Percentiles rank a stretch among this genome's conserved stretches.
Conservation (phyloP, 1,284 basidiomycete genomes). For the Malassezia equina region DNA sequence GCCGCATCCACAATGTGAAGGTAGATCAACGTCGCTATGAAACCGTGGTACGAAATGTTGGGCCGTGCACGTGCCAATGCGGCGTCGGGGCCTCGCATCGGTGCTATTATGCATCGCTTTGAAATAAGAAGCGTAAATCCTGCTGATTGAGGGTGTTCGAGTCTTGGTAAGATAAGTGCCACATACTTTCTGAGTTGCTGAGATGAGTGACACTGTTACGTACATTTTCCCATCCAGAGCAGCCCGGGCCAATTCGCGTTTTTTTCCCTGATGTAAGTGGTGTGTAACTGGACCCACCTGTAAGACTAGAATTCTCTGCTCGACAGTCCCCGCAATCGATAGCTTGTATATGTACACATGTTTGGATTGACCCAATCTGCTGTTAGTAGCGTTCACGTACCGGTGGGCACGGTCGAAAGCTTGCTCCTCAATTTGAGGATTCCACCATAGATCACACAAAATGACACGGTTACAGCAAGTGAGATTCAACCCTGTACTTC, state of each 20-base stretch:
- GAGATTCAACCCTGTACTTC: constrained; percentile 84
- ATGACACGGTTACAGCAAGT: constrained; percentile 91
- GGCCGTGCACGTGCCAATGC: background rate
- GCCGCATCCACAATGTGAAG: background rate
- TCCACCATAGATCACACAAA: constrained; percentile 86
- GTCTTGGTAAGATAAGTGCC: background rate
- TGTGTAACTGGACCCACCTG: constrained; percentile 17
- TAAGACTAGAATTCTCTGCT: constrained; percentile 71
- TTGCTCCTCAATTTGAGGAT: constrained; percentile 57
- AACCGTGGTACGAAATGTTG: background rate
- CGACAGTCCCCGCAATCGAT: constrained; percentile 75
- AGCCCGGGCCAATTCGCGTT: constrained; percentile 70
- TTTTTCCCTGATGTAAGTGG: constrained; percentile 53
- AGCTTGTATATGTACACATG: constrained; percentile 88
- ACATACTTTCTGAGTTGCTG: background rate
- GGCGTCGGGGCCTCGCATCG: background rate
- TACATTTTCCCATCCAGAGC: constrained; percentile 62
- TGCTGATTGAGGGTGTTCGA: background rate
- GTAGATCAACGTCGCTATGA: background rate
- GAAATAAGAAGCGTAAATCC: constrained; percentile 6
- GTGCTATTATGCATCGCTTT: background rate
- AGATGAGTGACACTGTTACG: background rate
- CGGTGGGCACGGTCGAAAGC: constrained; percentile 81
- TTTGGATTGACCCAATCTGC: constrained; percentile 65
- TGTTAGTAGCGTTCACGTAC: constrained; percentile 48